Percentiles rank a stretch among this genome's conserved stretches.
phyloP scores from a whole-genome alignment of 2,329 filamentous ascomycete genomes.

The Fusarium sp. region DNA sequence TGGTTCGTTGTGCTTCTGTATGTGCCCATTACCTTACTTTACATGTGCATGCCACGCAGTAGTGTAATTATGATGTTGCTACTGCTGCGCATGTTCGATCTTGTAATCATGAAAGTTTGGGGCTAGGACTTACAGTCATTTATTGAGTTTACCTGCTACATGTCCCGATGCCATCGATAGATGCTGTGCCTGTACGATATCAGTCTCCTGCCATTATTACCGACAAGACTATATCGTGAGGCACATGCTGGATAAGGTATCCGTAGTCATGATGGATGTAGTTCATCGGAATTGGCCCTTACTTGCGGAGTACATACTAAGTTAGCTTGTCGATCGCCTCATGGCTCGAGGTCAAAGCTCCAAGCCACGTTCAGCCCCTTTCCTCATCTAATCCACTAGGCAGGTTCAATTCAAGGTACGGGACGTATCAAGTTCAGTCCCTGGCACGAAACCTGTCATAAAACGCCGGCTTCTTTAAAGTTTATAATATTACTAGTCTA shows the following conservation, averaged over 20 bases:
- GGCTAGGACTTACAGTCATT: neutral
- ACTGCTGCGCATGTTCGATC: slow-evolving; percentile 6
- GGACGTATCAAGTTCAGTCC: slow-evolving; percentile 7
- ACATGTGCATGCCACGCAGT: neutral
- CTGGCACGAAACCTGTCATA: slow-evolving; percentile 9
- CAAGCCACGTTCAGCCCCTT: slow-evolving; percentile 28
- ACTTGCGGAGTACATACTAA: too few relatives aligned
- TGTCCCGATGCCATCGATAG: neutral
- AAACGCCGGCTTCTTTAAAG: slow-evolving; percentile 1
- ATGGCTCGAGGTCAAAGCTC: slow-evolving; percentile 33
- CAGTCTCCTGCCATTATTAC: neutral
- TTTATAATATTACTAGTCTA: neutral
- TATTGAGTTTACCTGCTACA: neutral
- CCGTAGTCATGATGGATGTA: slow-evolving; percentile 24
- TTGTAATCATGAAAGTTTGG: neutral
- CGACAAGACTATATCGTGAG: neutral
- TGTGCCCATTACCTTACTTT: neutral
- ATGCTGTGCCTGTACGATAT: neutral
- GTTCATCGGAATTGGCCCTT: slow-evolving; percentile 19
- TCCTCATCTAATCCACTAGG: neutral
- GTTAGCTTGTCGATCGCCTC: slow-evolving; percentile 26
- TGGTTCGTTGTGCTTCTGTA: slow-evolving; percentile 4
- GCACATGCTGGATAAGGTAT: neutral
- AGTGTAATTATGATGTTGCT: neutral
- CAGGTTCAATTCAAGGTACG: neutral